Evolutionary conservation across 495 filamentous ascomycete species (phyloP).

Genomic region (Penicillium herquei): DNA sequence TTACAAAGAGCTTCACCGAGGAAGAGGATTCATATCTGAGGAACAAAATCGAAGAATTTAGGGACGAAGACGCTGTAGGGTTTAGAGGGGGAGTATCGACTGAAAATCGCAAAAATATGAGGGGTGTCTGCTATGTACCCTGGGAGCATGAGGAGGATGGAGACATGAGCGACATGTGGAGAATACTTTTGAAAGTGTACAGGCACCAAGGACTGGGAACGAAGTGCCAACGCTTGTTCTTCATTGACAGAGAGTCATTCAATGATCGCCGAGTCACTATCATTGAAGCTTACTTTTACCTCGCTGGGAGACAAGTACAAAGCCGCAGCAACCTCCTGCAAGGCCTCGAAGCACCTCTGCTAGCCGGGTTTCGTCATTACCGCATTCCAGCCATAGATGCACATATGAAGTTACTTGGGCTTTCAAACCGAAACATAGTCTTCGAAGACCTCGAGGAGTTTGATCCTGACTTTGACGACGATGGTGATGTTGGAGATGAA

Average conservation of each 20-base stretch:
- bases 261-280: background rate
- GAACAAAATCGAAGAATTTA: background rate
- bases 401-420: background rate
- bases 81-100: too few relatives aligned
- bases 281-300: conserved; percentile 1
- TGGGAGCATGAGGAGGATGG: background rate
- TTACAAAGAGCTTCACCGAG: background rate
- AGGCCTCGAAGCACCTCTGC: background rate
- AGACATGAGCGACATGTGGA: background rate
- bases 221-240: background rate
- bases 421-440: background rate
- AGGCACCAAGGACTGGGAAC: background rate
- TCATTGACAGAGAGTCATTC: background rate
- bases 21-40: background rate
- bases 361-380: background rate
- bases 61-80: too few relatives aligned
- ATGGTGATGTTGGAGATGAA: too few relatives aligned
- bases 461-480: too few relatives aligned
- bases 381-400: background rate
- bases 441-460: background rate
- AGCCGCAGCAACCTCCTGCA: background rate
- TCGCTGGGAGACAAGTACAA: background rate
- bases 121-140: background rate
- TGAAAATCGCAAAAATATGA: too few relatives aligned
- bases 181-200: background rate